Evolutionary conservation across 2,329 filamentous ascomycete genomes (phyloP).

Genomic region (Fusarium penzigii): DNA sequence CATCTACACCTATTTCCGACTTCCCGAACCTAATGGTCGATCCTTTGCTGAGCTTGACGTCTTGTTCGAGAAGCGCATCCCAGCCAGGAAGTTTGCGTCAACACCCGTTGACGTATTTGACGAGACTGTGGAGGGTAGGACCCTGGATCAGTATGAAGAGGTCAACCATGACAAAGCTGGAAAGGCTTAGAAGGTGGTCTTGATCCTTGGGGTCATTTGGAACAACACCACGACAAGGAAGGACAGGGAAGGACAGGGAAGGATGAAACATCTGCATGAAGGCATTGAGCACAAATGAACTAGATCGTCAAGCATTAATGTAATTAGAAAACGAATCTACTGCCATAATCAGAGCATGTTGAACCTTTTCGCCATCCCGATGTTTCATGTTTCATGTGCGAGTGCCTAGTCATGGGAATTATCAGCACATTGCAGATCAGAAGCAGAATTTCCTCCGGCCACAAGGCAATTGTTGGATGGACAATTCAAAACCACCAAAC

Average conservation of each 20-base stretch:
- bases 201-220: not conserved
- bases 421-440: too few species aligned
- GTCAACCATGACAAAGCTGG: not conserved
- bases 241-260: not conserved
- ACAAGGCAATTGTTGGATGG: too few species aligned
- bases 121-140: not conserved
- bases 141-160: conserved; percentile 1
- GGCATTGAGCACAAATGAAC: too few species aligned
- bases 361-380: too few species aligned
- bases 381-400: too few species aligned
- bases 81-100: conserved; percentile 35
- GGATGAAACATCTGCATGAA: too few species aligned
- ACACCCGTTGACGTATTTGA: conserved; percentile 10
- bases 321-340: too few species aligned
- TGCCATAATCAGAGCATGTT: too few species aligned
- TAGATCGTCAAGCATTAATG: too few species aligned
- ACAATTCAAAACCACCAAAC: too few species aligned
- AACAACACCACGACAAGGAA: not conserved
- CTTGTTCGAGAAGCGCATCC: conserved; percentile 31
- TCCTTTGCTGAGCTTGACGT: conserved; percentile 33
- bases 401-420: too few species aligned
- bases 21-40: conserved; percentile 31
- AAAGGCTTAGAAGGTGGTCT: not conserved
- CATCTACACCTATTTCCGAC: conserved; percentile 7
- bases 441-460: too few species aligned